These are phyloP conservation scores for Pythium sp. DNA, from an alignment of 352 stramenopile species.

Conservation along the genomic window DNA sequence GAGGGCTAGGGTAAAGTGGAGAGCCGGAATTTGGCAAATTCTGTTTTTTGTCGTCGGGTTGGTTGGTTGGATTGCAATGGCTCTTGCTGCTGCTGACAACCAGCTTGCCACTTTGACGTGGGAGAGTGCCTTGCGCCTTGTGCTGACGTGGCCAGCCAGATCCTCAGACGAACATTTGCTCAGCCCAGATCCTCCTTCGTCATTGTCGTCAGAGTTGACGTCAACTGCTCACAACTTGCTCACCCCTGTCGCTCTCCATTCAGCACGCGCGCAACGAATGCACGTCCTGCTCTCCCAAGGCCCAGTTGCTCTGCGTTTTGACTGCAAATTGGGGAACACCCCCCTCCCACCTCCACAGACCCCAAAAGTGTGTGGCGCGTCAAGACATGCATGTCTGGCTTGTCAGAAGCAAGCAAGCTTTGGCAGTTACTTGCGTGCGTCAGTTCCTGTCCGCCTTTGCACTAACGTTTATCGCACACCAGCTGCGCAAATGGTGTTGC, in stretches of 20 bases:
- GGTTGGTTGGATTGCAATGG: background rate
- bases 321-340: background rate
- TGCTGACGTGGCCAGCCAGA: background rate
- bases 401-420: background rate
- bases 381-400: too few species aligned
- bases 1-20: background rate
- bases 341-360: background rate
- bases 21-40: constrained; percentile 2
- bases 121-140: background rate
- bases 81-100: background rate
- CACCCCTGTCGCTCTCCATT: too few species aligned
- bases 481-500: background rate
- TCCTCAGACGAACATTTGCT: background rate
- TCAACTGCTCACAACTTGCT: too few species aligned
- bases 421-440: background rate
- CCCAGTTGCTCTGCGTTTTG: too few species aligned
- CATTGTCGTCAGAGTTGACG: too few species aligned
- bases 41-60: constrained; percentile 12
- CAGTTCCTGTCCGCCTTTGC: background rate
- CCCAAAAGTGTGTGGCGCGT: background rate
- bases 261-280: background rate
- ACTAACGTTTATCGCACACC: background rate
- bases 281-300: background rate
- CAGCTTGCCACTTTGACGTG: background rate
- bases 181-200: too few species aligned